Percentiles rank a stretch among this genome's conserved stretches.
Evolutionary conservation across 2,329 filamentous ascomycete genomes (phyloP).

Genomic region (Eurotiales sp.): DNA sequence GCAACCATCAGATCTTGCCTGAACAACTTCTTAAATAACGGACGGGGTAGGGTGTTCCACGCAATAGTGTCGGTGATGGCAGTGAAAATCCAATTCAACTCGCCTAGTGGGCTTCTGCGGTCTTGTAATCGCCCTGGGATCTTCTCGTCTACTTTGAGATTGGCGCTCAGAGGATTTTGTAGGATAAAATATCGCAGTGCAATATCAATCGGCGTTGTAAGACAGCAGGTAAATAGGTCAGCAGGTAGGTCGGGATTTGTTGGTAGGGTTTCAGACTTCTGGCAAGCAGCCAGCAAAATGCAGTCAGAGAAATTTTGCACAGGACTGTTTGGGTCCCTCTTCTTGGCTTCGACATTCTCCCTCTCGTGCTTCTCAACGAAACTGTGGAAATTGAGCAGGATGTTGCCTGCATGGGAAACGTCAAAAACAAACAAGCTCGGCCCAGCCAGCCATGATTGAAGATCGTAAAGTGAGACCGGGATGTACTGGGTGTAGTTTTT

Average conservation of each 20-base stretch:
- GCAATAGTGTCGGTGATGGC: conserved; percentile 98
- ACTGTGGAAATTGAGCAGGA: conserved; percentile 88
- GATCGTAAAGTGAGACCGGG: conserved; percentile 87
- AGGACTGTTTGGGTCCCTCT: conserved; percentile 67
- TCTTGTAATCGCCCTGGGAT: conserved; percentile 91
- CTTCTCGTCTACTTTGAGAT: conserved; percentile 73
- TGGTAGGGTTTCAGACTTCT: conserved; percentile 84
- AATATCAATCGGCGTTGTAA: conserved; percentile 97
- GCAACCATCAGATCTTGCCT: conserved; percentile 99
- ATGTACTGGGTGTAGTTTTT: conserved; percentile 99
- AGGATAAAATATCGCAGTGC: conserved; percentile 94
- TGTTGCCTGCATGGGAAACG: conserved; percentile 93
- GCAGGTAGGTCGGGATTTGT: conserved; percentile 91
- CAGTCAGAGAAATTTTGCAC: conserved; percentile 70
- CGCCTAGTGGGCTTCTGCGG: conserved; percentile 85
- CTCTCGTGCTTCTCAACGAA: conserved; percentile 93
- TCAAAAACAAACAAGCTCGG: conserved; percentile 98
- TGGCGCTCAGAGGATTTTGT: conserved; percentile 71
- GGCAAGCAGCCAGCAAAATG: conserved; percentile 90
- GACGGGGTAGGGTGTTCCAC: conserved; percentile 88
- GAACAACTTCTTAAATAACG: conserved; percentile 94
- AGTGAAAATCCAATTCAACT: conserved; percentile 99
- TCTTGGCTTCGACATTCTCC: conserved; percentile 73
- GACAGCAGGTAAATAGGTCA: conserved; percentile 90
- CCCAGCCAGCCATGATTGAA: conserved; percentile 92